Conservation (phyloP, 2,329 filamentous ascomycete genomes). For the Alternaria sp. region DNA sequence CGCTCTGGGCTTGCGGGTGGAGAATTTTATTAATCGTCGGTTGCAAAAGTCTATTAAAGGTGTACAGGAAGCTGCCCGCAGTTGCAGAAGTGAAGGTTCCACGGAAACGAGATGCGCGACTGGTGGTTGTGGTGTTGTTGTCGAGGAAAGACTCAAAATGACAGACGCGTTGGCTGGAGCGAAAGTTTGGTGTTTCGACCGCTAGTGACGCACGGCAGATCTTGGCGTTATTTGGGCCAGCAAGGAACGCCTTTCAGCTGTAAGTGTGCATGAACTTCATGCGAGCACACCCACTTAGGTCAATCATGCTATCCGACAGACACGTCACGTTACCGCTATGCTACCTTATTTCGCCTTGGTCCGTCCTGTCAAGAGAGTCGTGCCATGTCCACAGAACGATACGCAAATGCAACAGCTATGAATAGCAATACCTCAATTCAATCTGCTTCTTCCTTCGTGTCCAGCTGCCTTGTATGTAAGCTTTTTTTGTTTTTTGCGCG, state of each 20-base stretch:
- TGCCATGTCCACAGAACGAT: not conserved
- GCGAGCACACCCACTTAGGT: constrained; percentile 14
- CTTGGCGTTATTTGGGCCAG: constrained; percentile 30
- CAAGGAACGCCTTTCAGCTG: constrained; percentile 2
- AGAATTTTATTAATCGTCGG: constrained; percentile 18
- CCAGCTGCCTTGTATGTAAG: not conserved
- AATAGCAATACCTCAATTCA: not conserved
- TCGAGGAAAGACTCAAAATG: constrained; percentile 16
- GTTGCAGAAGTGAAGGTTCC: constrained; percentile 33
- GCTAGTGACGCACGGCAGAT: constrained; percentile 34
- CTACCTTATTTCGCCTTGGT: not conserved
- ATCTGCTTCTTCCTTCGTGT: not conserved
- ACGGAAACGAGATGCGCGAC: constrained; percentile 22
- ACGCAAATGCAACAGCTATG: not conserved
- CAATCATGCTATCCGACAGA: not conserved
- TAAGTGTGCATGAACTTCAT: constrained; percentile 19
- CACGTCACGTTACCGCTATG: not conserved
- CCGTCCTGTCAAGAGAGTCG: not conserved
- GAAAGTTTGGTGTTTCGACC: constrained; percentile 46
- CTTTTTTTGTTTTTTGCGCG: constrained; percentile 3
- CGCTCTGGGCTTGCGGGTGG: constrained; percentile 11
- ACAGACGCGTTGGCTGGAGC: constrained; percentile 39
- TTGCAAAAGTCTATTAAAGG: constrained; percentile 24
- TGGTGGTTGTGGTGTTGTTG: constrained; percentile 26
- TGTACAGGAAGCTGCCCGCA: constrained; percentile 39